Conservation (phyloP, 164 flowering plant species). For the Buxus sempervirens region DNA sequence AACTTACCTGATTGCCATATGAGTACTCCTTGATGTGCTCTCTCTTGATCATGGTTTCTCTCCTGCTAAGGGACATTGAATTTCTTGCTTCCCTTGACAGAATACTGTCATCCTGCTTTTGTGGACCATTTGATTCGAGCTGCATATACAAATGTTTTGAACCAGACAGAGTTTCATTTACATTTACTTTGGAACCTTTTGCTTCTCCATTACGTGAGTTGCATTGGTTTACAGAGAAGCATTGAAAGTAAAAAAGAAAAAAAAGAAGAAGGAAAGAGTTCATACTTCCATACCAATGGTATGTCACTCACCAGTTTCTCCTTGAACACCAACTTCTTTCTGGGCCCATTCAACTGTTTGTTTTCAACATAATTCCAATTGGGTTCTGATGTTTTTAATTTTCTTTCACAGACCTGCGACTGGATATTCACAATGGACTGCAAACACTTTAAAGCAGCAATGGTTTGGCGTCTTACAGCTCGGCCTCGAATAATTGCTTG, state of each 20-base stretch:
- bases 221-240: too few relatives aligned
- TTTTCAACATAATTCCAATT: slow-evolving; percentile 12
- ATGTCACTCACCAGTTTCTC: slow-evolving; percentile 10
- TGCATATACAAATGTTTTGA: slow-evolving; percentile 43
- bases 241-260: slow-evolving; percentile 16
- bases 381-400: slow-evolving; percentile 15
- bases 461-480: slow-evolving; percentile 54
- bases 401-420: slow-evolving; percentile 25
- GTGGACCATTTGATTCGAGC: slow-evolving; percentile 39
- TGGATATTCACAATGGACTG: slow-evolving; percentile 34
- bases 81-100: slow-evolving; percentile 48
- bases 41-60: slow-evolving; percentile 45
- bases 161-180: neutral
- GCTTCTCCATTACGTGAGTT: too few relatives aligned
- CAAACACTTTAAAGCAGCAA: slow-evolving; percentile 30
- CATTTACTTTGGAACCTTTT: too few relatives aligned
- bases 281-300: neutral
- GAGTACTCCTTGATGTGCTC: slow-evolving; percentile 53
- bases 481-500: slow-evolving; percentile 81
- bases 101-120: slow-evolving; percentile 54
- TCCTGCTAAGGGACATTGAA: slow-evolving; percentile 38
- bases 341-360: slow-evolving; percentile 17
- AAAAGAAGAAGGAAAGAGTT: neutral
- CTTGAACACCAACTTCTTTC: slow-evolving; percentile 16
- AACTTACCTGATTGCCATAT: slow-evolving; percentile 39